A percentile compares a stretch with the other conserved stretches of the same genome.
phyloP scores from a whole-genome alignment of 2,329 filamentous ascomycete genomes.

The Coniella vitis region DNA sequence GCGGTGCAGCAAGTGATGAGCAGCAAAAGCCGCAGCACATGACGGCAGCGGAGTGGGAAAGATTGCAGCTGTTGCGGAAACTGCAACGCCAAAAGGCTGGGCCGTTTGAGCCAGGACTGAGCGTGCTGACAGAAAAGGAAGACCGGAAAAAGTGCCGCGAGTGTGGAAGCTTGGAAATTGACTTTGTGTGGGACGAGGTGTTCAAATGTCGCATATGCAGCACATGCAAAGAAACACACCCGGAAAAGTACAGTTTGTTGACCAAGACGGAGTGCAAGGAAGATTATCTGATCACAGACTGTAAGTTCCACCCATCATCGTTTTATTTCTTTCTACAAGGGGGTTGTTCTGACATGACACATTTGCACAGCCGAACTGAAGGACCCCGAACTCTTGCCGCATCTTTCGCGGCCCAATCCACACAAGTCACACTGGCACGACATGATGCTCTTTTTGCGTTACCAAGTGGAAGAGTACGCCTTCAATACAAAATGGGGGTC shows the following conservation, averaged over 20 bases:
- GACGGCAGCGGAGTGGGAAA: constrained; percentile 88
- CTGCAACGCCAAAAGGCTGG: constrained; percentile 69
- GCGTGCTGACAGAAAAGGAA: constrained; percentile 56
- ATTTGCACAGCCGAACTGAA: constrained; percentile 67
- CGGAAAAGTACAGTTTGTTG: constrained; percentile 89
- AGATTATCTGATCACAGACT: constrained; percentile 91
- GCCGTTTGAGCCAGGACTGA: constrained; percentile 85
- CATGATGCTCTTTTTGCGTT: constrained; percentile 96
- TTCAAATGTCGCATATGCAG: constrained; percentile 72
- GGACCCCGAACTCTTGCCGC: constrained; percentile 78
- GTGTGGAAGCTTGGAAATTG: constrained; percentile 78
- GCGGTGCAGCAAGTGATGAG: constrained; percentile 26
- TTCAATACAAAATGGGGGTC: constrained; percentile 88
- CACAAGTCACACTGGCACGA: constrained; percentile 96
- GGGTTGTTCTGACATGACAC: too few species aligned
- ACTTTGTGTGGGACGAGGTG: constrained; percentile 89
- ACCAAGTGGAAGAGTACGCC: constrained; percentile 90
- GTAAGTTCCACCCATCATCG: constrained; percentile 37
- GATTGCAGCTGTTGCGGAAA: constrained; percentile 66
- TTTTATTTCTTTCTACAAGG: too few species aligned
- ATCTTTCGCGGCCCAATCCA: constrained; percentile 83
- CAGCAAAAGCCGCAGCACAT: constrained; percentile 76
- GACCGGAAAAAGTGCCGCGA: constrained; percentile 73
- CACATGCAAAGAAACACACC: constrained; percentile 78
- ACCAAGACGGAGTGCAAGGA: constrained; percentile 96